Conservation (phyloP, 768 basidiomycete genomes). For the Mycena crocata region DNA sequence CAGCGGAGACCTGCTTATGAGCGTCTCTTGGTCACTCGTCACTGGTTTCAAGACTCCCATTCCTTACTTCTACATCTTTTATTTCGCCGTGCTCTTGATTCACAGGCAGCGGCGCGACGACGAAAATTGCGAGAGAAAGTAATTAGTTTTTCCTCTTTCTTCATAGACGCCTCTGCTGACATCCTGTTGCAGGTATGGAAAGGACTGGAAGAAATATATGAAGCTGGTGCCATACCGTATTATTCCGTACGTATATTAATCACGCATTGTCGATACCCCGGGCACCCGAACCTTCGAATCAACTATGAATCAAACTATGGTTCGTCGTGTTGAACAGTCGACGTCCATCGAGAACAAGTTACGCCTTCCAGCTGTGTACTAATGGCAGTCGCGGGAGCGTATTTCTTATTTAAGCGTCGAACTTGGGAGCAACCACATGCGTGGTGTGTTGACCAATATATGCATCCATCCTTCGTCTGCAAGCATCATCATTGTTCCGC, state of each 20-base stretch:
- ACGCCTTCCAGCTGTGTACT: no score
- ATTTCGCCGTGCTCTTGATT: constrained; percentile 88
- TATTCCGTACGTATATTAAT: constrained; percentile 76
- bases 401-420: no score
- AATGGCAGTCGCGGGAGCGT: no score
- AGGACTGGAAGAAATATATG: constrained; percentile 85
- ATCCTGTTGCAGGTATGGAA: constrained; percentile 73
- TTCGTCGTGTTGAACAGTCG: no score
- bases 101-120: constrained; percentile 94
- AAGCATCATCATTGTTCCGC: constrained; percentile 9
- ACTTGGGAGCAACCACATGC: no score
- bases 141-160: constrained; percentile 39
- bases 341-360: no score
- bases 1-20: constrained; percentile 90
- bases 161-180: constrained; percentile 3
- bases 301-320: no score
- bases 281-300: no score
- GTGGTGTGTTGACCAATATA: no score
- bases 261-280: no score
- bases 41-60: constrained; percentile 93
- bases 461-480: neutral
- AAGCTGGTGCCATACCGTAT: constrained; percentile 77
- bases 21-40: constrained; percentile 91
- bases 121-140: constrained; percentile 91
- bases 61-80: constrained; percentile 93